A percentile compares a stretch with the other conserved stretches of the same genome.
phyloP scores from a whole-genome alignment of 371 early-diverging fungal genomes.

The Saksenaea vasiformis region DNA sequence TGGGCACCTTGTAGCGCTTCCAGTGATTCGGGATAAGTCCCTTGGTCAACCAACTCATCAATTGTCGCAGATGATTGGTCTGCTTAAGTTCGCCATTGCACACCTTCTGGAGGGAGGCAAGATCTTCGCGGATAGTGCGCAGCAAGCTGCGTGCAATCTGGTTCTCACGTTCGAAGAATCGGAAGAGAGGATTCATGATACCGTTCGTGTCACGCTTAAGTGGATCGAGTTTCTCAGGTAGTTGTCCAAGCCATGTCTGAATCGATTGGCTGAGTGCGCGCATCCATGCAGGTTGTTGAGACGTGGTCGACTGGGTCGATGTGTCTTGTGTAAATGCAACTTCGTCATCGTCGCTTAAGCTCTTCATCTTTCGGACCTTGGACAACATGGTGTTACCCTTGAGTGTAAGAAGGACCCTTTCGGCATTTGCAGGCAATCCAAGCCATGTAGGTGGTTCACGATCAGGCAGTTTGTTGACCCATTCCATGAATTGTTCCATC shows the following conservation, averaged over 20 bases:
- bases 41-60: constrained; percentile 70
- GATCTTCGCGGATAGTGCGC: constrained; percentile 64
- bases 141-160: constrained; percentile 66
- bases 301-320: constrained; percentile 15
- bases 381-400: constrained; percentile 75
- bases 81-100: constrained; percentile 81
- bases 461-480: constrained; percentile 89
- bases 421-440: constrained; percentile 94
- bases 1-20: constrained; percentile 76
- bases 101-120: constrained; percentile 62
- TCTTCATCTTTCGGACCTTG: constrained; percentile 86
- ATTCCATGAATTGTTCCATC: constrained; percentile 83
- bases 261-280: constrained; percentile 58
- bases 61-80: constrained; percentile 80
- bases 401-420: constrained; percentile 82
- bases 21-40: constrained; percentile 82
- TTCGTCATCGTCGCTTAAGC: constrained; percentile 83
- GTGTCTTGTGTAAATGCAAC: constrained; percentile 47
- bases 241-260: constrained; percentile 57
- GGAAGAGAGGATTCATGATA: constrained; percentile 72
- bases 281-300: constrained; percentile 79
- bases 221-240: constrained; percentile 59
- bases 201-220: constrained; percentile 45
- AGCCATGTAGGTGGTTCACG: constrained; percentile 97
- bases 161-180: constrained; percentile 87